Conservation (phyloP, 345 rosid genomes). For the Clarkia xantiana region DNA sequence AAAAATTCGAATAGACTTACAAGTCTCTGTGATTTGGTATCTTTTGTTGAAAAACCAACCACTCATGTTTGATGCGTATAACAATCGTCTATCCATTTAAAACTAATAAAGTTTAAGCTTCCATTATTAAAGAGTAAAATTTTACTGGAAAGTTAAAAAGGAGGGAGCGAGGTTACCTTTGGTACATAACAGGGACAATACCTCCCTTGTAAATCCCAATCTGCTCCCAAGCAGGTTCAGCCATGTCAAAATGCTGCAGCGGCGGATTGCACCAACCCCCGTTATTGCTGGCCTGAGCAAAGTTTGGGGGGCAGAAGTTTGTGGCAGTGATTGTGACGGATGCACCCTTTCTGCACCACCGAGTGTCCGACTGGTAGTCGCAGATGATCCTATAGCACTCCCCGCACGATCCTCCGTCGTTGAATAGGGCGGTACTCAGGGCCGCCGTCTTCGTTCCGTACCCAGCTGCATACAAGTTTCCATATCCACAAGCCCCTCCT, state of each 20-base stretch:
- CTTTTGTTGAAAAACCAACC: too few species aligned
- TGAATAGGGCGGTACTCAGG: constrained; percentile 59
- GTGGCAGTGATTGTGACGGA: constrained; percentile 58
- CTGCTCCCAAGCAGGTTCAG: constrained; percentile 83
- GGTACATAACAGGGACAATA: constrained; percentile 70
- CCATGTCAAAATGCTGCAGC: constrained; percentile 56
- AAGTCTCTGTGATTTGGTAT: too few species aligned
- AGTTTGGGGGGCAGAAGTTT: constrained; percentile 74
- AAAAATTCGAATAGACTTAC: too few species aligned
- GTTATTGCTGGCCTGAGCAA: constrained; percentile 43
- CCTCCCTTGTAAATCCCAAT: constrained; percentile 77
- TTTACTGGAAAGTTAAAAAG: too few species aligned
- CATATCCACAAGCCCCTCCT: constrained; percentile 73
- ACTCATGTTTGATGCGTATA: too few species aligned
- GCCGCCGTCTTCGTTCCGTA: constrained; percentile 66
- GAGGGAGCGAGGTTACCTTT: constrained; percentile 49
- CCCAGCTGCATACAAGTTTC: constrained; percentile 49
- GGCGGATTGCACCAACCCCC: constrained; percentile 71
- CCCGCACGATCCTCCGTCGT: constrained; percentile 69
- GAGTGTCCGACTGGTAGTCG: constrained; percentile 38
- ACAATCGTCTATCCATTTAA: too few species aligned
- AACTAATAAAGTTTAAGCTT: too few species aligned
- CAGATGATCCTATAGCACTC: constrained; percentile 52
- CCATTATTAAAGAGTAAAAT: too few species aligned
- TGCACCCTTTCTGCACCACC: constrained; percentile 51